These are phyloP conservation scores for Cetradonia linearis DNA, from an alignment of 495 filamentous ascomycete species.

Conservation along the genomic window DNA sequence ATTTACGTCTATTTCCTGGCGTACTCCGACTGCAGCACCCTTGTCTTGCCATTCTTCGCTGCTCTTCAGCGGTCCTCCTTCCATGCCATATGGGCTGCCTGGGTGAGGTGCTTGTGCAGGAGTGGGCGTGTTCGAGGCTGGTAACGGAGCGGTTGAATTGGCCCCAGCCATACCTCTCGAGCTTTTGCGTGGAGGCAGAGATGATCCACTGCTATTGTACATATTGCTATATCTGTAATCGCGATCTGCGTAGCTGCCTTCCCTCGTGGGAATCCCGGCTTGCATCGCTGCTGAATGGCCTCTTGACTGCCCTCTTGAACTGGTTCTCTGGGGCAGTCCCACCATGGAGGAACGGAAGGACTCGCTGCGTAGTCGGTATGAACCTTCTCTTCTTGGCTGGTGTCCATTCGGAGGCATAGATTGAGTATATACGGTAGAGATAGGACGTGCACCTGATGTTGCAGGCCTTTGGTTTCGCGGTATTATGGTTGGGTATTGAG, in stretches of 20 bases:
- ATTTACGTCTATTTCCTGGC: constrained; percentile 70
- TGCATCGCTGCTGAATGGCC: constrained; percentile 51
- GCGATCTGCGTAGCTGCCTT: constrained; percentile 60
- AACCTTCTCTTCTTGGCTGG: constrained; percentile 37
- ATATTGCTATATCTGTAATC: constrained; percentile 52
- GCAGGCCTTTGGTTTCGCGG: constrained; percentile 24
- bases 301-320: constrained; percentile 51
- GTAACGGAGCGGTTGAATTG: constrained; percentile 30
- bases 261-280: constrained; percentile 53
- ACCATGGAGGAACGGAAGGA: constrained; percentile 53
- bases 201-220: constrained; percentile 37
- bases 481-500: constrained; percentile 31
- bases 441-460: constrained; percentile 39
- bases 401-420: constrained; percentile 29
- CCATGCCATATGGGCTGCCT: constrained; percentile 47
- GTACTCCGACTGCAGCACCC: constrained; percentile 70
- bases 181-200: constrained; percentile 55
- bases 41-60: constrained; percentile 94
- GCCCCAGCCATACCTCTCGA: constrained; percentile 51
- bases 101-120: constrained; percentile 24
- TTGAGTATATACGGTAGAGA: constrained; percentile 47
- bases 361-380: constrained; percentile 52
- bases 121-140: constrained; percentile 25
- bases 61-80: constrained; percentile 55
- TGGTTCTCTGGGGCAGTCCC: constrained; percentile 44